phyloP scores from a whole-genome alignment of 2,329 filamentous ascomycete species.

The Sordariomycetes sp. region DNA sequence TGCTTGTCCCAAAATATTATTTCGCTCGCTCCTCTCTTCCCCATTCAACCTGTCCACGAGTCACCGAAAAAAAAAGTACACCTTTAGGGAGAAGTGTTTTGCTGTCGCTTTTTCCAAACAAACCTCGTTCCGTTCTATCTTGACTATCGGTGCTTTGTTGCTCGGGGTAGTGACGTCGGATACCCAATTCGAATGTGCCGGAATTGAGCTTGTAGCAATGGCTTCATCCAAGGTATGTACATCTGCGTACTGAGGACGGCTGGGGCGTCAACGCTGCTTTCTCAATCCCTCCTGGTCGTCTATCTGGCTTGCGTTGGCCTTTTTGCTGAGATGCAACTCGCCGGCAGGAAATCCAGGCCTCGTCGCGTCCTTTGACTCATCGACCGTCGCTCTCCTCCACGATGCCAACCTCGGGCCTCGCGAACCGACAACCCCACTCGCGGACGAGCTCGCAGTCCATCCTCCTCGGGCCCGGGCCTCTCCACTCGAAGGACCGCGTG shows the following conservation, averaged over 20 bases:
- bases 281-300: background rate
- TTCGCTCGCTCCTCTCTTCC: constrained; percentile 20
- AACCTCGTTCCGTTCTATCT: background rate
- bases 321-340: background rate
- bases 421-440: constrained; percentile 44
- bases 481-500: constrained; percentile 56
- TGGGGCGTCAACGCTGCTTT: background rate
- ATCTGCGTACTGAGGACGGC: no score
- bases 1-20: constrained; percentile 28
- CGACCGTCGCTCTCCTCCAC: constrained; percentile 41
- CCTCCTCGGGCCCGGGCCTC: constrained; percentile 57
- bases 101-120: background rate
- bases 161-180: constrained; percentile 2
- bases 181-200: background rate
- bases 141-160: background rate
- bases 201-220: constrained; percentile 33
- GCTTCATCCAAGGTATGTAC: constrained; percentile 49
- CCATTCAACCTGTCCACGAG: constrained; percentile 7
- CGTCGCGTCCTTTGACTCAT: constrained; percentile 49
- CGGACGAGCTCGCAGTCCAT: constrained; percentile 68
- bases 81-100: background rate
- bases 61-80: background rate
- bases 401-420: constrained; percentile 38
- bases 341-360: constrained; percentile 40
- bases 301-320: background rate